These are phyloP conservation scores for Trichomonas gallinae DNA, from an alignment of 208 protist genomes.

Conservation along the genomic window DNA sequence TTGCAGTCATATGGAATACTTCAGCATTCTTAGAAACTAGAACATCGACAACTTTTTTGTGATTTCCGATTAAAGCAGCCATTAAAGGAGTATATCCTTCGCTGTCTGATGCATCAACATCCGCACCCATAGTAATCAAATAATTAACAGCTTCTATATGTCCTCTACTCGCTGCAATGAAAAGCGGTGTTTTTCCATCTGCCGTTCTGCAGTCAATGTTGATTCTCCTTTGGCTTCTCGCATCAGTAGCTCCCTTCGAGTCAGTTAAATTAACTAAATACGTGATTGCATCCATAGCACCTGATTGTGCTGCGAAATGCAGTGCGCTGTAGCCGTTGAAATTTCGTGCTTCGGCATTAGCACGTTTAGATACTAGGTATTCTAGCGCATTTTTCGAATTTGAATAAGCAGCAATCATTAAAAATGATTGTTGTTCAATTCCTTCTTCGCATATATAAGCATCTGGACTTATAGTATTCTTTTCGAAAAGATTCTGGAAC, in stretches of 20 bases:
- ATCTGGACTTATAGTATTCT: background rate
- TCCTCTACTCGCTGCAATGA: background rate
- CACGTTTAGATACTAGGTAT: background rate
- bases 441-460: background rate
- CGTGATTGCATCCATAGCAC: background rate
- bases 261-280: background rate
- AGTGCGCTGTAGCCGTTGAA: background rate
- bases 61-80: background rate
- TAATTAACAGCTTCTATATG: background rate
- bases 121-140: background rate
- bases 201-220: background rate
- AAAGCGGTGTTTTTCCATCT: background rate
- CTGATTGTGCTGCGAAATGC: background rate
- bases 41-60: background rate
- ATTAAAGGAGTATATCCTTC: conserved; percentile 1
- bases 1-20: background rate
- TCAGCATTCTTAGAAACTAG: background rate
- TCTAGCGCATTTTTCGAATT: background rate
- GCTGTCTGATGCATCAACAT: background rate
- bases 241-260: background rate
- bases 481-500: background rate
- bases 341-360: background rate
- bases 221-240: background rate
- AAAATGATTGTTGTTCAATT: background rate
- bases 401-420: background rate